Conservation (phyloP, 2,329 filamentous ascomycete species). For the Pestalotiopsis sp. region DNA sequence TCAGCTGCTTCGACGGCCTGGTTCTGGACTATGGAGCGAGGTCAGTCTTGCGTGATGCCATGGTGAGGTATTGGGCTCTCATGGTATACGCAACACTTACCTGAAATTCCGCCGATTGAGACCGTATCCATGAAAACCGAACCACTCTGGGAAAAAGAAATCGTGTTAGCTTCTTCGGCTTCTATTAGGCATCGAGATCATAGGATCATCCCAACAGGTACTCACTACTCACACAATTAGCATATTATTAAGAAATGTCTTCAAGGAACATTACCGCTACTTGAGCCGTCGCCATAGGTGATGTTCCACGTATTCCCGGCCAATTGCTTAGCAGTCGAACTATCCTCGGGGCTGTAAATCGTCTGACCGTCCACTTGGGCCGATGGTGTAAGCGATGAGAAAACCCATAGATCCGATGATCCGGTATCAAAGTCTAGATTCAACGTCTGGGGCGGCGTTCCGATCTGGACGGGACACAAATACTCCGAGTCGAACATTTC, state of each 20-base stretch:
- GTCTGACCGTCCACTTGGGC: conserved; percentile 38
- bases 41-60: neutral
- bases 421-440: conserved; percentile 48
- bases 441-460: conserved; percentile 42
- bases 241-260: no score
- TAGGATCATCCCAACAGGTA: no score
- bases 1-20: conserved; percentile 46
- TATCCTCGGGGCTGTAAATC: conserved; percentile 40
- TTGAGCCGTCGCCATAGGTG: conserved; percentile 41
- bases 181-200: no score
- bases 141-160: conserved; percentile 34
- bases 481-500: conserved; percentile 34
- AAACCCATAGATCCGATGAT: conserved; percentile 50
- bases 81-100: neutral
- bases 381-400: conserved; percentile 36
- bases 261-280: conserved; percentile 14
- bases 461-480: conserved; percentile 34
- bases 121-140: conserved; percentile 46
- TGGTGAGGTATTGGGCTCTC: neutral
- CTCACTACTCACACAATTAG: no score
- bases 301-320: conserved; percentile 41
- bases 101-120: conserved; percentile 38
- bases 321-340: conserved; percentile 38
- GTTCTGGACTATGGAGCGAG: conserved; percentile 28
- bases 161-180: no score